Conservation (phyloP, 768 basidiomycete genomes). For the Suillus clintonianus region DNA sequence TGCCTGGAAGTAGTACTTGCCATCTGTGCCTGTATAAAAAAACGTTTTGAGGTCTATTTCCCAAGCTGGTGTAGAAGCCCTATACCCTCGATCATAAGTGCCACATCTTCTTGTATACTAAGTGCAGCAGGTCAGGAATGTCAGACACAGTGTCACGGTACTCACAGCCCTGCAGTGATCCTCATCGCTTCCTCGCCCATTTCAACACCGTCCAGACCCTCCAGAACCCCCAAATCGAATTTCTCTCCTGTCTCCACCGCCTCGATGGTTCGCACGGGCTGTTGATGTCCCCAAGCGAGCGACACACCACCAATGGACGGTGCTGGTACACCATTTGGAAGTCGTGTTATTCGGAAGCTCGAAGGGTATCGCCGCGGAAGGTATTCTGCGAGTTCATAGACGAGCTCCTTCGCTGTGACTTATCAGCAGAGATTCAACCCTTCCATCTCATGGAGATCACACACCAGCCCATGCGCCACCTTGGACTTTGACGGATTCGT, state of each 20-base stretch:
- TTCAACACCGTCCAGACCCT: conserved; percentile 17
- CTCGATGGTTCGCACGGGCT: conserved; percentile 52
- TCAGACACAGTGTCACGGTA: conserved; percentile 11
- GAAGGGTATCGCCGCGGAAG: conserved; percentile 62
- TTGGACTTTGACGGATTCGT: conserved; percentile 33
- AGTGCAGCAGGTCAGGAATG: not conserved
- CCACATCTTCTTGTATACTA: conserved; percentile 60
- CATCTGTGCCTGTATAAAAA: conserved; percentile 53
- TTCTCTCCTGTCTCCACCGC: conserved; percentile 50
- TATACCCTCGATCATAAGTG: conserved; percentile 61
- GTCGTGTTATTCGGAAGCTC: conserved; percentile 52
- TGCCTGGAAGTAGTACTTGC: conserved; percentile 73
- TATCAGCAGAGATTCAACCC: not conserved
- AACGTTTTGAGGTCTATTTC: conserved; percentile 7
- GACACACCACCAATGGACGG: conserved; percentile 25
- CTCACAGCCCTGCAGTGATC: conserved; percentile 63
- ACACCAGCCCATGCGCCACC: conserved; percentile 34
- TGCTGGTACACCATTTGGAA: conserved; percentile 4
- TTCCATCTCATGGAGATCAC: conserved; percentile 6
- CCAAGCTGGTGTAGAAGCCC: conserved; percentile 8
- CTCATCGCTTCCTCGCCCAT: conserved; percentile 55
- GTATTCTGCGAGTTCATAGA: conserved; percentile 70
- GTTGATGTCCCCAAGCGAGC: conserved; percentile 42
- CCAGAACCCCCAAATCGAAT: conserved; percentile 47
- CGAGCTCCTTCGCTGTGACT: conserved; percentile 59